Base-by-base conservation (phyloP, 495 filamentous ascomycete genomes). In the Daldinia bambusicola region DNA sequence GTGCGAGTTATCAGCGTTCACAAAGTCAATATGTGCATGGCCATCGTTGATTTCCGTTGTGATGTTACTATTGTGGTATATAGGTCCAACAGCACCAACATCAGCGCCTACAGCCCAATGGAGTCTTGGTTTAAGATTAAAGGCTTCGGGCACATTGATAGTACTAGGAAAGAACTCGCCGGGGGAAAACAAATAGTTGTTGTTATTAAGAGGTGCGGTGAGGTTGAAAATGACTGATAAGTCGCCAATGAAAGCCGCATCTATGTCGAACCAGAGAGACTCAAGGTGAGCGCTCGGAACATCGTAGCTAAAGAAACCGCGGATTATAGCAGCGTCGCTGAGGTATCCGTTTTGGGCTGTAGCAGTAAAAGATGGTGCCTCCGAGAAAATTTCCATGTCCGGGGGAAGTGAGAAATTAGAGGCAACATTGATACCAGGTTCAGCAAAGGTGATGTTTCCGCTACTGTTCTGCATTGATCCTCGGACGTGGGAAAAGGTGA, bases 231-330 rank as follows among this genome's bases (percentile, higher is more conserved):
- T 75, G 36, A 78, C 36, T 6, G 67, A 61, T 20, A 77, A 30
- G 58, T 74, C 62, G 12, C 72, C 70, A 32, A 52, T 67, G 57
- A 78, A 73, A 6, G 63, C 70, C 7, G 75, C 63, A 30, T 78
- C 76, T 63, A 78, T 69, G 55, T 78, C 71, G 41, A 78, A 78
- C 70, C 74, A 78, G 13, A 75, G 66, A 48, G 45, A 61, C n/a
- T 75, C 34, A 18, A 77, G 34, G 4, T 72, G 63, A 18, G 63
- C 50, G 3, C 41, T 55, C 5, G 68, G 64, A 57, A 76, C 74
- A 53, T 76, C 69, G 48, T 77, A 78, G 26, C 55, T 56, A 32
- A 78, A 73, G 59, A 77, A 71, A n/a, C 76, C 76, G 40, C 72
- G 76, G 55, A 78, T 77, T 12, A 73, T 58, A 12, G 71, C 68